These are phyloP conservation scores for Aspergillus steynii DNA, from an alignment of 495 filamentous ascomycete genomes.

Conservation along the genomic window DNA sequence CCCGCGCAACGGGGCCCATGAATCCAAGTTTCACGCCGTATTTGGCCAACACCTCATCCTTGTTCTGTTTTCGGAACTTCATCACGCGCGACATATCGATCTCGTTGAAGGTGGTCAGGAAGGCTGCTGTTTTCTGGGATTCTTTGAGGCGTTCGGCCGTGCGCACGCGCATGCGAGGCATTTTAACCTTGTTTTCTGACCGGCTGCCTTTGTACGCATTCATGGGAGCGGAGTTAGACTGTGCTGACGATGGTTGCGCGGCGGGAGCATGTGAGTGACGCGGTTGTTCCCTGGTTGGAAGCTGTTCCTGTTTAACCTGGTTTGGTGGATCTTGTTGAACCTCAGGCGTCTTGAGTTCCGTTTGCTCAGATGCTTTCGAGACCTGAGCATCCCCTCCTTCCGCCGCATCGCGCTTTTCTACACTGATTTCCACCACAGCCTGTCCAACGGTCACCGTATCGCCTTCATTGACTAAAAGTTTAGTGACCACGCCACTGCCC, in stretches of 20 bases:
- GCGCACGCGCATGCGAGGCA: slow-evolving; percentile 10
- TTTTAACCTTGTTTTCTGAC: slow-evolving; percentile 5
- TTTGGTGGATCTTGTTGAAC: no score
- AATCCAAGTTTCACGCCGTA: slow-evolving; percentile 89
- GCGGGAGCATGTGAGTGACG: no score
- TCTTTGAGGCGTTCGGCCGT: slow-evolving; percentile 11
- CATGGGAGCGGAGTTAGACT: no score
- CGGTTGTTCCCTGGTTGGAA: no score
- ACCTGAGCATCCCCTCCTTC: no score
- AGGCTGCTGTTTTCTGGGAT: slow-evolving; percentile 52
- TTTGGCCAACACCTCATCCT: slow-evolving; percentile 81
- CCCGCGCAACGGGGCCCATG: slow-evolving; percentile 87
- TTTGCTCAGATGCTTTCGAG: no score
- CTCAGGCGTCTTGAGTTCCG: no score
- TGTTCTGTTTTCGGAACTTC: slow-evolving; percentile 84
- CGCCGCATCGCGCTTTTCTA: no score
- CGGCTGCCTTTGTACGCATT: no score
- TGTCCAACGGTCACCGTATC: slow-evolving; percentile 88
- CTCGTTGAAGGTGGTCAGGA: slow-evolving; percentile 91
- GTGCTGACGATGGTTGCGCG: no score
- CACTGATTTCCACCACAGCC: slow-evolving; percentile 64
- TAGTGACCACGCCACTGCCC: slow-evolving; percentile 75
- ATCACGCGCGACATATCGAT: slow-evolving; percentile 91
- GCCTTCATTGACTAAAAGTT: slow-evolving; percentile 81
- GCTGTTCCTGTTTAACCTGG: no score